Evolutionary conservation across 2,329 filamentous ascomycete genomes (phyloP), one percentile per base, ranked within the genome.

Genomic region (Arthroderma sp.): DNA sequence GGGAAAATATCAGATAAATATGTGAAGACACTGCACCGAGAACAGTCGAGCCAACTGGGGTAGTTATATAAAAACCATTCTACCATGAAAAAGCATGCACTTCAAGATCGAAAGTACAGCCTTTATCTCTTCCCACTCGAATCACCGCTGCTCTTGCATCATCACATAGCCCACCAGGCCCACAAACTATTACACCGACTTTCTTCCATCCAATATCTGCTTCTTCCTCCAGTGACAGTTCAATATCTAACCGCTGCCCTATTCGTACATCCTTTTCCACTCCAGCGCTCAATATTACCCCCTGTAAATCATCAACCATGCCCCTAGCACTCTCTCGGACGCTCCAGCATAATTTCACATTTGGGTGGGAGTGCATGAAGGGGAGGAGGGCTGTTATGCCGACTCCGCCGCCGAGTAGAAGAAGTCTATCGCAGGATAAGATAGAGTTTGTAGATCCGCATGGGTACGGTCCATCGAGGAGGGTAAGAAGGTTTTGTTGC

Each of bases 331-430:
- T 37, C 9, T 52, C 46, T 43, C 56, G 59, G 6, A 66, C 51
- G 42, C 60, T 61, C 62, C 62, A 70, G 38, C 32, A 56, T 0
- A 69, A 53, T 48, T 64, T 66, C 4, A 61, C 47, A 9, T 43
- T 68, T 11, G 45, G 38, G 44, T 66, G 65, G 34, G 42, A 42
- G 10, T 45, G 42, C 3, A 64, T 34, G 40, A 58, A 61, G 3
- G 64, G 60, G 0, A 73, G 47, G 9, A 69, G 38, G 2, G 58
- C 66, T 0, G 70, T 72, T 51, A 74, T 68, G 37, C 70, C 70
- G 29, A 73, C 67, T 6, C 70, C 71, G 11, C 71, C 71, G 1
- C 57, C 65, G 34, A 73, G 61, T 39, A 67, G 60, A 6, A 74
- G 47, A 1, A 72, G 43, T 1, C 58, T 51, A 46, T 67, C 63